phyloP scores from a whole-genome alignment of 2,329 filamentous ascomycete genomes.

The Pleomassaria siparia region DNA sequence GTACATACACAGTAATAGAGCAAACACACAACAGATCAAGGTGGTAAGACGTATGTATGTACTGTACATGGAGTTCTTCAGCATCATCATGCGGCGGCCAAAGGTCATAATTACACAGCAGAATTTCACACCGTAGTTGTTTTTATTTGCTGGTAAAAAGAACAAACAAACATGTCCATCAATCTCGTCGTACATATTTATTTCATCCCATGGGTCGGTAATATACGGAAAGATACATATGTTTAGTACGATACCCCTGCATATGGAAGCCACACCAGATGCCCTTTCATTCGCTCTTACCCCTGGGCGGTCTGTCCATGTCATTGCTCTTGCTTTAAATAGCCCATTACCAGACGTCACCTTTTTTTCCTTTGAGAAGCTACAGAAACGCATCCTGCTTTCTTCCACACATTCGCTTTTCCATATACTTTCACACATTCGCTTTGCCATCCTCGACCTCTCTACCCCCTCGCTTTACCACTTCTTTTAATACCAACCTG shows the following conservation, averaged over 20 bases:
- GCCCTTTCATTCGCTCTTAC: conserved; percentile 1
- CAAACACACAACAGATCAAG: too few relatives aligned
- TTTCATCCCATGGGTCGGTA: background rate
- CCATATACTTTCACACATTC: too few relatives aligned
- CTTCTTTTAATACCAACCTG: conserved; percentile 2
- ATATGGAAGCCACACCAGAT: background rate
- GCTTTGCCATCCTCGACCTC: too few relatives aligned
- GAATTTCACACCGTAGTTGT: too few relatives aligned
- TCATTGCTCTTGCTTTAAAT: conserved; percentile 11
- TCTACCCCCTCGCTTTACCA: background rate
- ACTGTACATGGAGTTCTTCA: too few relatives aligned
- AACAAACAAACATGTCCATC: background rate
- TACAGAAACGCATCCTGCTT: conserved; percentile 4
- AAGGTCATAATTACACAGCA: too few relatives aligned
- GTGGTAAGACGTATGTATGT: too few relatives aligned
- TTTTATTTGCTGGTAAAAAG: background rate
- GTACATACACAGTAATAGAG: too few relatives aligned
- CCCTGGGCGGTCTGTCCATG: conserved; percentile 3
- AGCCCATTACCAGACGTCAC: conserved; percentile 13
- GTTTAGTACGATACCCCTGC: background rate
- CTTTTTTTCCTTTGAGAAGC: too few relatives aligned
- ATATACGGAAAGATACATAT: background rate
- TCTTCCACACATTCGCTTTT: conserved; percentile 8
- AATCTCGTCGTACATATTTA: background rate
- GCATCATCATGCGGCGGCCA: too few relatives aligned